Conservation (phyloP, 2,329 filamentous ascomycete species). For the Aspergillus felis region DNA sequence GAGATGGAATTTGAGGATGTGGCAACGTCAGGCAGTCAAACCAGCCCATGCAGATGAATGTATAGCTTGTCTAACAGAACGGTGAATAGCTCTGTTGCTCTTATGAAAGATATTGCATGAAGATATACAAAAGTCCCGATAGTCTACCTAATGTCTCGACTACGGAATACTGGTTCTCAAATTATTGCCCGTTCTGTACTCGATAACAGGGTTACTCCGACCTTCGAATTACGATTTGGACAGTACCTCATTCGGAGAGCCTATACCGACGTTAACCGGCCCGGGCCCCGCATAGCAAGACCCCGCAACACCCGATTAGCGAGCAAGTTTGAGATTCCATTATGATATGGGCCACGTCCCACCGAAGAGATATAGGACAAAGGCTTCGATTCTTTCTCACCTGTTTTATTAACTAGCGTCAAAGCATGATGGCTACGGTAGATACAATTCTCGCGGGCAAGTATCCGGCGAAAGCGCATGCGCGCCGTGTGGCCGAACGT, state of each 20-base stretch:
- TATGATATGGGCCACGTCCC: not conserved
- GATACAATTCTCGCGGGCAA: conserved; percentile 51
- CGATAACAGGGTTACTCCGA: not conserved
- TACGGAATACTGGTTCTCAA: not conserved
- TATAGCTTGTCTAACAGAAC: not conserved
- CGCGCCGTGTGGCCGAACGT: conserved; percentile 74
- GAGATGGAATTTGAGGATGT: conserved; percentile 44
- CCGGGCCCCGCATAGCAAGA: conserved; percentile 16
- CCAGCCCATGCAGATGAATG: conserved; percentile 16
- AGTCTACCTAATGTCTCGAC: not conserved
- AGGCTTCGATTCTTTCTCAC: not conserved
- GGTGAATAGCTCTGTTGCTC: not conserved
- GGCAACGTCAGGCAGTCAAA: conserved; percentile 20
- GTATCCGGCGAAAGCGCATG: conserved; percentile 84
- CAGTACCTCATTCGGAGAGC: not conserved
- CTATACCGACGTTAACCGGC: not conserved
- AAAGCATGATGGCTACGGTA: conserved; percentile 27
- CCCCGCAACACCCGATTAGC: conserved; percentile 3
- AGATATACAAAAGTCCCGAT: not conserved
- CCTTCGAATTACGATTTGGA: not conserved
- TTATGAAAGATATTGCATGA: not conserved
- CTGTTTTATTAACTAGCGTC: not conserved
- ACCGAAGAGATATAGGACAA: not conserved
- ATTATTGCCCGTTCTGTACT: not conserved
- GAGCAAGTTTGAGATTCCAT: not conserved